These are phyloP conservation scores for Bretziella fagacearum DNA, from an alignment of 2,329 filamentous ascomycete genomes.

Conservation along the genomic window DNA sequence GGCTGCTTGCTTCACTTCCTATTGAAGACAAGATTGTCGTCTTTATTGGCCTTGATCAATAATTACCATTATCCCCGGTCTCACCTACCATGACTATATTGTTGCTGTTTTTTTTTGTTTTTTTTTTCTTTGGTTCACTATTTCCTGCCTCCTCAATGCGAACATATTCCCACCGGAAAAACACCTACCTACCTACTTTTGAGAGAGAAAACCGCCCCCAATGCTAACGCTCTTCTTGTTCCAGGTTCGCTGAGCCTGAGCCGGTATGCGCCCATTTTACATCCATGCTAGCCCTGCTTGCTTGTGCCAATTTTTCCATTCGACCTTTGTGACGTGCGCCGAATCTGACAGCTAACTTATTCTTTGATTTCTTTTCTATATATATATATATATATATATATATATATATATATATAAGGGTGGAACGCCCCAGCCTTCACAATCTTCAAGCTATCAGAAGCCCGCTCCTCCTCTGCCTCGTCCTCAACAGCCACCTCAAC, in stretches of 20 bases:
- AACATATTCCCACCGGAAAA: neutral
- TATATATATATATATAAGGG: conserved; percentile 17
- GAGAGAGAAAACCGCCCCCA: neutral
- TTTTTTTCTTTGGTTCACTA: neutral
- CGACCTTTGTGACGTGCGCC: neutral
- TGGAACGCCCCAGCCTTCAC: conserved; percentile 14
- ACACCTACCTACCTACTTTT: neutral
- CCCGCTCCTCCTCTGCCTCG: conserved; percentile 25
- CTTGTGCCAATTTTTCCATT: conserved; percentile 1
- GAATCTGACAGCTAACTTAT: conserved; percentile 6
- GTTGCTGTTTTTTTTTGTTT: neutral
- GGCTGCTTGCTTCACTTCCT: neutral
- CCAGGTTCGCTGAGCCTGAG: conserved; percentile 59
- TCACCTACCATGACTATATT: neutral
- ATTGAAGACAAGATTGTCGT: neutral
- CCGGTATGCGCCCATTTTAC: conserved; percentile 29
- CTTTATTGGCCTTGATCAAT: neutral
- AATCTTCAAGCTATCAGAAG: conserved; percentile 13
- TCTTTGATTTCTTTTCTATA: no score
- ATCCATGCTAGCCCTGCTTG: neutral
- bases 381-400: no score
- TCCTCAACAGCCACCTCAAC: conserved; percentile 18
- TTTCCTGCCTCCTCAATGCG: neutral
- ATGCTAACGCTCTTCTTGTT: conserved; percentile 11
- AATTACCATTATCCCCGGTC: no score